These are phyloP conservation scores for Camellia sinensis DNA, from an alignment of 148 eudicot species.

Conservation along the genomic window DNA sequence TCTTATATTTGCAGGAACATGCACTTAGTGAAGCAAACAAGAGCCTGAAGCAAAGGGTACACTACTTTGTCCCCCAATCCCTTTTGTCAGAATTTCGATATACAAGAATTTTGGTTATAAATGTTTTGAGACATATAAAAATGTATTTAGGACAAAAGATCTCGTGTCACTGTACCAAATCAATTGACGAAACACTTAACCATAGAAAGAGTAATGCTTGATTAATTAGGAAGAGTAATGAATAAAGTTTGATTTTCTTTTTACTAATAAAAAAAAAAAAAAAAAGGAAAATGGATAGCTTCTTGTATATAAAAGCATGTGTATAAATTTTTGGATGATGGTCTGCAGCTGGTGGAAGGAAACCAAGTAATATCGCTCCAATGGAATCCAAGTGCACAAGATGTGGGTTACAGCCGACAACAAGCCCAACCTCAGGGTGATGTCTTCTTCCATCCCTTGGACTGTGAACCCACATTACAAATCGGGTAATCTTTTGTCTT, in stretches of 20 bases:
- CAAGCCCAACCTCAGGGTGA: conserved; percentile 54
- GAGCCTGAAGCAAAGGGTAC: conserved; percentile 69
- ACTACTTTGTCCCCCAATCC: neutral
- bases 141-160: no score
- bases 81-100: no score
- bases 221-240: no score
- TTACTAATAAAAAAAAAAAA: no score
- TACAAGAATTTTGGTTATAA: no score
- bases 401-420: conserved; percentile 61
- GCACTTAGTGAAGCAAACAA: conserved; percentile 76
- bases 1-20: conserved; percentile 50
- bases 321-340: neutral
- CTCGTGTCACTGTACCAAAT: no score
- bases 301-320: neutral
- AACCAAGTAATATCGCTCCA: conserved; percentile 52
- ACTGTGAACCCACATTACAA: conserved; percentile 85
- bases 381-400: conserved; percentile 60
- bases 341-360: conserved; percentile 69
- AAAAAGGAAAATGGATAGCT: no score
- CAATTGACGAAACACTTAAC: no score
- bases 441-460: conserved; percentile 72
- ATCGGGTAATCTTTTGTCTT: conserved; percentile 54
- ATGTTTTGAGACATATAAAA: no score
- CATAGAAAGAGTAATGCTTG: no score
- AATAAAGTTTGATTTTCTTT: no score